Conservation (phyloP, 805 yeast species). For the Saturnispora bothae region DNA sequence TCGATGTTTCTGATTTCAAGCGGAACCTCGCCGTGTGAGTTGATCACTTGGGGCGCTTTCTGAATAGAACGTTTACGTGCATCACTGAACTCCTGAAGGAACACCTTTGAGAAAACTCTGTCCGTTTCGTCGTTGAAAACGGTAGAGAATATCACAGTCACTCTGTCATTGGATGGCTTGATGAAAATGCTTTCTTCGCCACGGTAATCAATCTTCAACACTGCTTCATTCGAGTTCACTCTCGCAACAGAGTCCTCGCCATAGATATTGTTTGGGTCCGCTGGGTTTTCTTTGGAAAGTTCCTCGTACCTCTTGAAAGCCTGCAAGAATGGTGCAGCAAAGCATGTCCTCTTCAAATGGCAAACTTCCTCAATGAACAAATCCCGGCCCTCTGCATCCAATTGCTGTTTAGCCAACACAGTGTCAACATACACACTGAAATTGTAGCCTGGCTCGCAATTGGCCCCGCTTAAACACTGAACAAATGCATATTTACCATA, state of each 20-base stretch:
- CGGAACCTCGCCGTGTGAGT: conserved; percentile 87
- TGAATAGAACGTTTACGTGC: conserved; percentile 93
- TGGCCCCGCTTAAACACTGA: conserved; percentile 22
- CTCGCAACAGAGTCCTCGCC: conserved; percentile 26
- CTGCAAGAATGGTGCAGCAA: conserved; percentile 86
- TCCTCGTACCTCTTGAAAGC: conserved; percentile 76
- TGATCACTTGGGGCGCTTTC: conserved; percentile 96
- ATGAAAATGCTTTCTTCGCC: conserved; percentile 88
- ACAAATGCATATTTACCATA: conserved; percentile 35
- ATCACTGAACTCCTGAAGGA: conserved; percentile 88
- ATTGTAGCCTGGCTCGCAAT: conserved; percentile 72
- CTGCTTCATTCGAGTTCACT: conserved; percentile 39
- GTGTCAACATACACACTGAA: conserved; percentile 63
- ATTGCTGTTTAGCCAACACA: conserved; percentile 13
- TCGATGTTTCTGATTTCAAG: conserved; percentile 54
- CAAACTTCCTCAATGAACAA: conserved; percentile 56
- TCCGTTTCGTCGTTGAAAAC: conserved; percentile 95
- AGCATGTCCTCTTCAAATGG: conserved; percentile 69
- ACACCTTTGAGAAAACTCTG: conserved; percentile 79
- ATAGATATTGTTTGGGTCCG: conserved; percentile 32
- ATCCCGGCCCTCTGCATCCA: conserved; percentile 36
- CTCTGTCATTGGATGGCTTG: conserved; percentile 89
- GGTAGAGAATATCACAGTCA: conserved; percentile 92
- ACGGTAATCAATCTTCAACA: conserved; percentile 70
- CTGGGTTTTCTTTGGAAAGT: conserved; percentile 36